Evolutionary conservation across 352 stramenopile genomes (phyloP).

Genomic region (Phytophthora pistaciae): DNA sequence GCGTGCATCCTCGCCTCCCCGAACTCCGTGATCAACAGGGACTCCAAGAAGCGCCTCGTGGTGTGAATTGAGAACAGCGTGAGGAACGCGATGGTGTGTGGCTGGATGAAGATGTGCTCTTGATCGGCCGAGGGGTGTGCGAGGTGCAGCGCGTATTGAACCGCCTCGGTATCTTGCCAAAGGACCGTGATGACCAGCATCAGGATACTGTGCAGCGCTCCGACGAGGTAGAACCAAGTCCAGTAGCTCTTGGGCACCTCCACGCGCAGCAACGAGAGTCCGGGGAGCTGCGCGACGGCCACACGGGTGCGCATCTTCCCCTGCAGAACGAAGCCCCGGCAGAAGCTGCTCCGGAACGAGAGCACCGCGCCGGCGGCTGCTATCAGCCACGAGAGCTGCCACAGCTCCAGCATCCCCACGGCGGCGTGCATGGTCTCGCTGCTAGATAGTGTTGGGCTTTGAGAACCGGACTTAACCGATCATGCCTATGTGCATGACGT

Average conservation of each 20-base stretch:
- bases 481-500: slow-evolving; percentile 8
- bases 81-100: slow-evolving; percentile 53
- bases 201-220: slow-evolving; percentile 54
- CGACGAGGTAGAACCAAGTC: slow-evolving; percentile 82
- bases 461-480: slow-evolving; percentile 24
- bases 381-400: slow-evolving; percentile 46
- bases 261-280: slow-evolving; percentile 39
- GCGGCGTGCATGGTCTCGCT: slow-evolving; percentile 4
- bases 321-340: slow-evolving; percentile 50
- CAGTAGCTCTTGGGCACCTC: slow-evolving; percentile 68
- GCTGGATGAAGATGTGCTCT: slow-evolving; percentile 40
- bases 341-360: slow-evolving; percentile 47
- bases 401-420: slow-evolving; percentile 38
- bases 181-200: slow-evolving; percentile 40
- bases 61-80: slow-evolving; percentile 65
- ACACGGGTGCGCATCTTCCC: slow-evolving; percentile 46
- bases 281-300: slow-evolving; percentile 37
- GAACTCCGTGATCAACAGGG: slow-evolving; percentile 71
- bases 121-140: slow-evolving; percentile 31
- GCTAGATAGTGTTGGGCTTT: not conserved
- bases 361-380: slow-evolving; percentile 38
- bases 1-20: slow-evolving; percentile 72
- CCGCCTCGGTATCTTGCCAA: slow-evolving; percentile 36
- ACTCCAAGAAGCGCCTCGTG: slow-evolving; percentile 67
- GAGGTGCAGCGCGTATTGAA: slow-evolving; percentile 45